Percentiles rank a stretch among this genome's conserved stretches.
Conservation (phyloP, 2,329 filamentous ascomycete genomes). For the Neonectria neomacrospora region DNA sequence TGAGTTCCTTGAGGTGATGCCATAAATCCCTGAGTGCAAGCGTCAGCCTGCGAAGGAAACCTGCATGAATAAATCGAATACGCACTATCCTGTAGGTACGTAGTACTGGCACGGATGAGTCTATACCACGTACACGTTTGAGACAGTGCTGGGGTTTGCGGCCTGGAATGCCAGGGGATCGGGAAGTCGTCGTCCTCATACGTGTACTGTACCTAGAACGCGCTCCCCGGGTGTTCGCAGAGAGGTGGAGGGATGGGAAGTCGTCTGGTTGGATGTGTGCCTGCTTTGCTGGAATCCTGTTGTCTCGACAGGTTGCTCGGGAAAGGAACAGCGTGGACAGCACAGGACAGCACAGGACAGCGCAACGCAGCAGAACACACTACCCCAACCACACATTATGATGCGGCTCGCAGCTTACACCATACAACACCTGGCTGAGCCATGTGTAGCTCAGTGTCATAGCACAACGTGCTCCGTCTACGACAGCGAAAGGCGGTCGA, state of each 20-base stretch:
- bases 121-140: not conserved
- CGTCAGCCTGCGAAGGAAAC: slow-evolving; percentile 12
- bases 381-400: not conserved
- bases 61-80: slow-evolving; percentile 13
- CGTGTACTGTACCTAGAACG: not conserved
- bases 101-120: not conserved
- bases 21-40: slow-evolving; percentile 11
- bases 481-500: slow-evolving; percentile 33
- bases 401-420: slow-evolving; percentile 13
- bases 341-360: not conserved
- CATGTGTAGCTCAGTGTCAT: slow-evolving; percentile 10
- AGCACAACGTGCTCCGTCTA: slow-evolving; percentile 17
- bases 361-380: too few species aligned
- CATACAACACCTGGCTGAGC: slow-evolving; percentile 6
- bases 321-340: not conserved
- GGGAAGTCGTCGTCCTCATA: not conserved
- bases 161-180: not conserved
- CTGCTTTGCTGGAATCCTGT: slow-evolving; percentile 5
- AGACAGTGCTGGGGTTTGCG: slow-evolving; percentile 13
- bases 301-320: not conserved
- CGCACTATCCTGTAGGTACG: not conserved
- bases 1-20: not conserved
- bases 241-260: not conserved
- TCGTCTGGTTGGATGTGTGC: not conserved
- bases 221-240: not conserved